These are phyloP conservation scores for Lachnellula arida DNA, from an alignment of 2,329 filamentous ascomycete genomes.

Conservation along the genomic window DNA sequence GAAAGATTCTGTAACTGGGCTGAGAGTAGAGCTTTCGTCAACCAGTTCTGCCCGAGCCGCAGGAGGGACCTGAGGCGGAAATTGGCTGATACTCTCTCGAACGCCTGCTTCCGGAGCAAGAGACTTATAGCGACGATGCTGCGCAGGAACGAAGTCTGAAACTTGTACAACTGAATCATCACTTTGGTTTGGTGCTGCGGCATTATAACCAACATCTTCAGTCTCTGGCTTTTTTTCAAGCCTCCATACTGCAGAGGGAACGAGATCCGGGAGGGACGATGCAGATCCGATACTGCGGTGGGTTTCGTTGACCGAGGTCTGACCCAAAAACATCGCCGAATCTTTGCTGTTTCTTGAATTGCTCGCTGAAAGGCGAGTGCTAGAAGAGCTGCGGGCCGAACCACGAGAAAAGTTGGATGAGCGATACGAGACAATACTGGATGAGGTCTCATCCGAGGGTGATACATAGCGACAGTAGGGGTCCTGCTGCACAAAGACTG, in stretches of 20 bases:
- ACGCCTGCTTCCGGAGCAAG: slow-evolving; percentile 11
- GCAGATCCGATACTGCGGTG: slow-evolving; percentile 27
- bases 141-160: not conserved
- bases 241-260: slow-evolving; percentile 16
- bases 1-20: slow-evolving; percentile 26
- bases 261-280: slow-evolving; percentile 32
- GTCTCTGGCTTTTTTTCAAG: slow-evolving; percentile 14
- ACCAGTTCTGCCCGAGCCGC: not conserved
- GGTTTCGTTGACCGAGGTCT: slow-evolving; percentile 16
- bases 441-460: slow-evolving; percentile 28
- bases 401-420: slow-evolving; percentile 30
- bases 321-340: slow-evolving; percentile 21
- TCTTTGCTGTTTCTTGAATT: slow-evolving; percentile 28
- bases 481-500: slow-evolving; percentile 22
- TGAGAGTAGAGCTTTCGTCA: slow-evolving; percentile 14
- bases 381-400: slow-evolving; percentile 27
- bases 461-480: slow-evolving; percentile 22
- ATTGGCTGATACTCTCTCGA: slow-evolving; percentile 14
- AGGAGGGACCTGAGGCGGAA: slow-evolving; percentile 1
- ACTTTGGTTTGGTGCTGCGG: not conserved
- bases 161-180: not conserved
- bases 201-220: not conserved
- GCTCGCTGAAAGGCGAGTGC: slow-evolving; percentile 23
- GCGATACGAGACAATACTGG: slow-evolving; percentile 29
- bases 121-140: slow-evolving; percentile 18